phyloP scores from a whole-genome alignment of 371 early-diverging fungal genomes.

The Mycotypha africana region DNA sequence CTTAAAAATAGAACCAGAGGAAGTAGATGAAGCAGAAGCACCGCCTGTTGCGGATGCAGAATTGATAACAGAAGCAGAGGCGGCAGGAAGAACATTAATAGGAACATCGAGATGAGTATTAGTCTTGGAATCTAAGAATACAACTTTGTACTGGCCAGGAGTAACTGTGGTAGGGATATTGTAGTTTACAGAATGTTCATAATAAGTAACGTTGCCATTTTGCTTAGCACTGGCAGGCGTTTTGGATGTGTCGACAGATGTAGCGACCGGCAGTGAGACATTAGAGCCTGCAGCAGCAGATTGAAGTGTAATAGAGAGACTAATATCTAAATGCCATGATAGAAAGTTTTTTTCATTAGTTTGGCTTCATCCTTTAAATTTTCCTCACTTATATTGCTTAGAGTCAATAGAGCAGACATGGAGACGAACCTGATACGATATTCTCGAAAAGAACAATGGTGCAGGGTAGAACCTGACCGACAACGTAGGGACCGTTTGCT shows the following conservation, averaged over 20 bases:
- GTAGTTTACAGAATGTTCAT: conserved; percentile 40
- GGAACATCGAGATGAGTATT: conserved; percentile 29
- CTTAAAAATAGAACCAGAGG: conserved; percentile 10
- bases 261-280: conserved; percentile 13
- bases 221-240: conserved; percentile 19
- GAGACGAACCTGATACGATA: conserved; percentile 12
- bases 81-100: conserved; percentile 34
- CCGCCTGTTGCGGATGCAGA: conserved; percentile 6
- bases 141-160: conserved; percentile 38
- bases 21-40: conserved; percentile 7
- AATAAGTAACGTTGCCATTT: conserved; percentile 28
- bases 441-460: conserved; percentile 24
- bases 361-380: neutral
- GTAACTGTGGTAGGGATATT: conserved; percentile 30
- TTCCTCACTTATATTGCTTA: neutral
- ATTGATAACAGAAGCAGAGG: conserved; percentile 14
- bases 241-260: conserved; percentile 31
- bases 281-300: conserved; percentile 10
- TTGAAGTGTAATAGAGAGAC: conserved; percentile 16
- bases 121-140: conserved; percentile 30
- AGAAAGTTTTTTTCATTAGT: neutral
- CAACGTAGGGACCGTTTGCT: conserved; percentile 33
- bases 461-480: conserved; percentile 31
- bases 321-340: conserved; percentile 9
- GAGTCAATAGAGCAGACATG: too few species aligned